A percentile compares a stretch with the other conserved stretches of the same genome.
phyloP scores from a whole-genome alignment of 495 filamentous ascomycete genomes.

The Aspergillus incahuasiensis region DNA sequence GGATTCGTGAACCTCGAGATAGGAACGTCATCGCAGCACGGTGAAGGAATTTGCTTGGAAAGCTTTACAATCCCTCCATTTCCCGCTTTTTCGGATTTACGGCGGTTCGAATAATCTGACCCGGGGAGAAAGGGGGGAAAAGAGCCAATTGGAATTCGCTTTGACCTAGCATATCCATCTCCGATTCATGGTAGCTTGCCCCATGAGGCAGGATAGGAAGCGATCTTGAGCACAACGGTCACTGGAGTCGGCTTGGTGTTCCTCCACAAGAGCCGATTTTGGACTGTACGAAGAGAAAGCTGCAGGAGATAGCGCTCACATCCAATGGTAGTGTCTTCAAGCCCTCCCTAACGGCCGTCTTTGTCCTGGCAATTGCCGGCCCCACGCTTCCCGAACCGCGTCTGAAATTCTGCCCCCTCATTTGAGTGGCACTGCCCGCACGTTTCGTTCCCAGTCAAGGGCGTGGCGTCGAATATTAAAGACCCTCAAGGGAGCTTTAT shows the following conservation, averaged over 20 bases:
- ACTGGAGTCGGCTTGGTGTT: not conserved
- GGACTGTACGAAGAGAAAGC: too few relatives aligned
- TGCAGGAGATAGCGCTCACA: not conserved
- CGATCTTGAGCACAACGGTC: not conserved
- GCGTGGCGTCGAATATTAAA: too few relatives aligned
- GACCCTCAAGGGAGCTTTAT: not conserved
- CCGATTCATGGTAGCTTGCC: not conserved
- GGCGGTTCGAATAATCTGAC: not conserved
- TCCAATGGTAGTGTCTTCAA: not conserved
- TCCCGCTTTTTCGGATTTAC: not conserved
- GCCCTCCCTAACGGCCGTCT: not conserved
- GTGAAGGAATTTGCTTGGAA: too few relatives aligned
- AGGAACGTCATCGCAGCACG: too few relatives aligned
- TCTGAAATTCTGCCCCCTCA: conserved; percentile 15
- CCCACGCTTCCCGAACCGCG: conserved; percentile 9
- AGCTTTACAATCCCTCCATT: not conserved
- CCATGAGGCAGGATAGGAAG: conserved; percentile 1
- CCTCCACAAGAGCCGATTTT: conserved; percentile 2
- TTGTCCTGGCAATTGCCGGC: conserved; percentile 8
- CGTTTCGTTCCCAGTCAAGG: not conserved
- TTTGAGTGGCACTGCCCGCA: conserved; percentile 1
- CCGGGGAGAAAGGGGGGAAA: not conserved
- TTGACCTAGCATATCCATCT: not conserved
- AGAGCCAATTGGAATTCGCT: not conserved
- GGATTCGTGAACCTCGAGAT: too few relatives aligned